Percentiles rank a stretch among this genome's conserved stretches.
phyloP scores from a whole-genome alignment of 257 asterid species.

The Solanum dulcamara region DNA sequence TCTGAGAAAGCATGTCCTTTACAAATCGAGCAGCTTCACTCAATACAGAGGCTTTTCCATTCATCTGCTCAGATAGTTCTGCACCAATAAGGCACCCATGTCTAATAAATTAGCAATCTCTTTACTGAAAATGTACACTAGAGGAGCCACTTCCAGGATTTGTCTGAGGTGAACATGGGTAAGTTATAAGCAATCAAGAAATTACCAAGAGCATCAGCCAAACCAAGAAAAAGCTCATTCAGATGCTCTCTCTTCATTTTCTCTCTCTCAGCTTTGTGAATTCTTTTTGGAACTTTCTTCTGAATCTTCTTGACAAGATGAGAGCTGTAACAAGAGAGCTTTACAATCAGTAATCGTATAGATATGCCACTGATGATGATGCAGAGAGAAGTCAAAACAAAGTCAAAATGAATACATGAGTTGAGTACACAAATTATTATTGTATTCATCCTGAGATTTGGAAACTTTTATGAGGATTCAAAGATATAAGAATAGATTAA shows the following conservation, averaged over 20 bases:
- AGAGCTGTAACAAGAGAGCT: conserved; percentile 15
- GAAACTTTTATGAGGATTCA: neutral
- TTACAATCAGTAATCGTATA: neutral
- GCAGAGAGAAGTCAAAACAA: neutral
- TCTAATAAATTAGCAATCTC: neutral
- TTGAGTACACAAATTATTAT: neutral
- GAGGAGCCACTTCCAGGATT: neutral
- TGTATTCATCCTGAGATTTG: neutral
- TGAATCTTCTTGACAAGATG: conserved; percentile 28
- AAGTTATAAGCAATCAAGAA: neutral
- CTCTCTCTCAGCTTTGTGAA: conserved; percentile 68
- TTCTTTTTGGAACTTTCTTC: conserved; percentile 36
- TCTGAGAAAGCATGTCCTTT: conserved; percentile 34
- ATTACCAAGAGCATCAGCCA: conserved; percentile 56
- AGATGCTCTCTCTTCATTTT: conserved; percentile 53
- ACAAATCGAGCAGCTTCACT: conserved; percentile 37
- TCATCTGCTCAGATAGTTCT: conserved; percentile 42
- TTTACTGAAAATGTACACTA: neutral
- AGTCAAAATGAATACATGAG: neutral
- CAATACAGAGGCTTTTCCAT: conserved; percentile 42
- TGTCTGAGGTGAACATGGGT: neutral
- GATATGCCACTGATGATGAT: neutral
- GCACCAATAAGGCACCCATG: conserved; percentile 1
- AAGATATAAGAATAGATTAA: neutral
- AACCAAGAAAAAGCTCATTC: conserved; percentile 47